Evolutionary conservation across 1,284 basidiomycete genomes (phyloP).

Genomic region (Cutaneotrichosporon sp.): DNA sequence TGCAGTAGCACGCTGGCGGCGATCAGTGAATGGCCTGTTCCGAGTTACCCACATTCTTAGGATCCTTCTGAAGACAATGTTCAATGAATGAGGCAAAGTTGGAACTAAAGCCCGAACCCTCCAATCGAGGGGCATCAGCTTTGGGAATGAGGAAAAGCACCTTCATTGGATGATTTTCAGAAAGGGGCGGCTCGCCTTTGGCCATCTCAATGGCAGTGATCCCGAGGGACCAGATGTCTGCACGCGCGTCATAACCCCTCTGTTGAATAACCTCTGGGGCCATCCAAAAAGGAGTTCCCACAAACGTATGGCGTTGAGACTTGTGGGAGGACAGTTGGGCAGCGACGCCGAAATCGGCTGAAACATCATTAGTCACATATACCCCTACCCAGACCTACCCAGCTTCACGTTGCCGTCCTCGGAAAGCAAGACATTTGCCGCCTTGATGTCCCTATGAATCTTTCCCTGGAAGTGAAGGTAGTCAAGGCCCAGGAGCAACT

Average conservation of each 20-base stretch:
- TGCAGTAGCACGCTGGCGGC: slow-evolving; percentile 71
- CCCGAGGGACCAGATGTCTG: slow-evolving; percentile 94
- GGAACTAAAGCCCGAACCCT: slow-evolving; percentile 56
- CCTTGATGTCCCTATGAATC: slow-evolving; percentile 98
- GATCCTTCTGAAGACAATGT: slow-evolving; percentile 88
- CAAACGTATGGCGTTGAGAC: slow-evolving; percentile 88
- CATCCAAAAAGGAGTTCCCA: slow-evolving; percentile 99
- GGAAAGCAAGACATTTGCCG: slow-evolving; percentile 89
- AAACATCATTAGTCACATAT: background rate
- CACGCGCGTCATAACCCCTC: slow-evolving; percentile 92
- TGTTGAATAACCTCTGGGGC: slow-evolving; percentile 97
- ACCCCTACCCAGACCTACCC: slow-evolving; percentile 27
- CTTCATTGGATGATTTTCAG: slow-evolving; percentile 80
- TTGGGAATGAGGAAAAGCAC: slow-evolving; percentile 88
- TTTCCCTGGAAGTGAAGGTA: slow-evolving; percentile 91
- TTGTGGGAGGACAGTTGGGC: slow-evolving; percentile 81
- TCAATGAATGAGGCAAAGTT: slow-evolving; percentile 91
- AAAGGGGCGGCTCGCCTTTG: slow-evolving; percentile 86
- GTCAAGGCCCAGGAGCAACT: slow-evolving; percentile 86
- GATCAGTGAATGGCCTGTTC: background rate
- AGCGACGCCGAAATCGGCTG: slow-evolving; percentile 93
- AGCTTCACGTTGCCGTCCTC: slow-evolving; percentile 90
- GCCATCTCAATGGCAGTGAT: slow-evolving; percentile 94
- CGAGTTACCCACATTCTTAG: slow-evolving; percentile 56
- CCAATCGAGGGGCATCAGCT: slow-evolving; percentile 75